phyloP scores from a whole-genome alignment of 2,329 filamentous ascomycete genomes.

The Talaromyces sp. region DNA sequence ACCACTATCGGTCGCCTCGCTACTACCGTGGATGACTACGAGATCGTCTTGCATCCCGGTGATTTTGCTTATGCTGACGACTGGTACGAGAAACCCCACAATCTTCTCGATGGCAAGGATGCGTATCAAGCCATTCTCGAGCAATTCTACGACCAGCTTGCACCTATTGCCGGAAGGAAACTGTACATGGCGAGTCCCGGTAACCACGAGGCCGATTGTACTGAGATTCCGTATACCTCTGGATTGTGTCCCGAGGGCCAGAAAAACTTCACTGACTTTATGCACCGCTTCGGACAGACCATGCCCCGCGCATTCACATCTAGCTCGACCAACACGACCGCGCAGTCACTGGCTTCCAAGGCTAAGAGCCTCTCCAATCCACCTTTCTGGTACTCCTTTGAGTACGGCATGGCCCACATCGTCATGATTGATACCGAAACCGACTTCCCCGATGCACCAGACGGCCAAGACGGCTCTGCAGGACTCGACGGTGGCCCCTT shows the following conservation, averaged over 20 bases:
- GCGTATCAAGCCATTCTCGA: conserved; percentile 60
- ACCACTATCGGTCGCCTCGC: conserved; percentile 59
- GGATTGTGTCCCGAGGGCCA: conserved; percentile 45
- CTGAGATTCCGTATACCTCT: conserved; percentile 19
- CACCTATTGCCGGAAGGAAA: conserved; percentile 55
- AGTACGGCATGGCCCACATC: conserved; percentile 58
- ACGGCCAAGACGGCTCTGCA: conserved; percentile 43
- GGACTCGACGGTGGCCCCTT: conserved; percentile 52
- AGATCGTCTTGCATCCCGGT: conserved; percentile 38
- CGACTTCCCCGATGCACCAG: conserved; percentile 54
- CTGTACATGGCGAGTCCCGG: conserved; percentile 58
- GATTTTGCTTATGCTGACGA: conserved; percentile 62
- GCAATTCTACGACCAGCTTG: conserved; percentile 57
- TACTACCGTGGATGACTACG: conserved; percentile 54
- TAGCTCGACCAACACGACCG: conserved; percentile 44
- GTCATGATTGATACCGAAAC: conserved; percentile 59
- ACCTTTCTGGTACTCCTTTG: conserved; percentile 56
- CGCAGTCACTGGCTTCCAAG: conserved; percentile 25
- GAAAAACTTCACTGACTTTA: conserved; percentile 61
- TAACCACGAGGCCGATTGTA: conserved; percentile 60
- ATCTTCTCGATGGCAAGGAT: conserved; percentile 50
- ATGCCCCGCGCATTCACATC: conserved; percentile 56
- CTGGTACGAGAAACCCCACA: conserved; percentile 51
- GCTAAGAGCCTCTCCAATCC: conserved; percentile 37
- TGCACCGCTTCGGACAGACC: conserved; percentile 54